These are phyloP conservation scores for Colletotrichum musicola DNA, from an alignment of 2,329 filamentous ascomycete species.

Conservation along the genomic window DNA sequence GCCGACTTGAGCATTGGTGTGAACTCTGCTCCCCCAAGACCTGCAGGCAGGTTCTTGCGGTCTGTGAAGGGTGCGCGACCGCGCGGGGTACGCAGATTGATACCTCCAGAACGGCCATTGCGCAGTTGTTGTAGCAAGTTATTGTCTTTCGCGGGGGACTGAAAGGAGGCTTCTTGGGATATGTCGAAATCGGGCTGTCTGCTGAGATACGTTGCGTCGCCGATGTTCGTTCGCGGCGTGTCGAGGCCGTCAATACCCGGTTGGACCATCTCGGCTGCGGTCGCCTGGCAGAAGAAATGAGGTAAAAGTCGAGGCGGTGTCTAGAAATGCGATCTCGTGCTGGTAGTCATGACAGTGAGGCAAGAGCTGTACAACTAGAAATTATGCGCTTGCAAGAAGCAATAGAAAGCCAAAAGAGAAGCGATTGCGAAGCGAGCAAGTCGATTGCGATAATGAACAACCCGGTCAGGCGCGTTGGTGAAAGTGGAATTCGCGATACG, in stretches of 20 bases:
- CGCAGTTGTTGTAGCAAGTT: conserved; percentile 82
- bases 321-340: conserved; percentile 27
- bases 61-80: conserved; percentile 78
- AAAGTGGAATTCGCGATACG: conserved; percentile 30
- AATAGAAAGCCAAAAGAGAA: conserved; percentile 3
- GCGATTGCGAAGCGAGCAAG: conserved; percentile 8
- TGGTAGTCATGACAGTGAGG: conserved; percentile 26
- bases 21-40: conserved; percentile 82
- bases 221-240: conserved; percentile 86
- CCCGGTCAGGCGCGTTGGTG: conserved; percentile 31
- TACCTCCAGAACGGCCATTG: conserved; percentile 69
- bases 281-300: conserved; percentile 19
- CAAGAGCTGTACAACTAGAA: neutral
- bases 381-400: conserved; percentile 8
- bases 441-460: conserved; percentile 23
- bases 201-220: conserved; percentile 85
- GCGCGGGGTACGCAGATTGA: conserved; percentile 80
- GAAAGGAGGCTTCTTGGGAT: conserved; percentile 89
- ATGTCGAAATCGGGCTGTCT: conserved; percentile 81
- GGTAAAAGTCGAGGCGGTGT: conserved; percentile 11
- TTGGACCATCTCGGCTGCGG: conserved; percentile 68
- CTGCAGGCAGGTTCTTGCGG: conserved; percentile 77
- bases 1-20: conserved; percentile 90
- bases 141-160: conserved; percentile 78
- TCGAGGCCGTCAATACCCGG: conserved; percentile 77